phyloP scores from a whole-genome alignment of 192 early-diverging fungal species.

The Borealophlyctis nickersoniae region DNA sequence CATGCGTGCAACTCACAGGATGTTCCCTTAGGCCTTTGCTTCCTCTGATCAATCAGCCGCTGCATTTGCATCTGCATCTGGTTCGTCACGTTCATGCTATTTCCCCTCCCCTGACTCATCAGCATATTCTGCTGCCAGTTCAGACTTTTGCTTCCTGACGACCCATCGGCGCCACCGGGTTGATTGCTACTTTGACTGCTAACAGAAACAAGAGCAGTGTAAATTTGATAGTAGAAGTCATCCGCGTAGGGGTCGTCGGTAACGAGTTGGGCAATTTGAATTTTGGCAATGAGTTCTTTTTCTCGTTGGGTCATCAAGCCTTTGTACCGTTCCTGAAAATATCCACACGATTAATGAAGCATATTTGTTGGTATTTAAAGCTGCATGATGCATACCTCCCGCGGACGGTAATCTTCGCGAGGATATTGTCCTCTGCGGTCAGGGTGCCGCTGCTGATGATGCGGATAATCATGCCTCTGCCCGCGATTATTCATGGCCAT shows the following conservation, averaged over 20 bases:
- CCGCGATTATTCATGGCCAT: slow-evolving; percentile 4
- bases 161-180: slow-evolving; percentile 10
- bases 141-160: slow-evolving; percentile 3
- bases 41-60: slow-evolving; percentile 90
- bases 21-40: slow-evolving; percentile 80
- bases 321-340: slow-evolving; percentile 69
- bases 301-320: slow-evolving; percentile 91
- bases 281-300: slow-evolving; percentile 90
- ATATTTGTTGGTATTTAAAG: slow-evolving; percentile 23
- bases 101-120: slow-evolving; percentile 25
- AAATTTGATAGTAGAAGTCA: slow-evolving; percentile 96
- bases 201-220: slow-evolving; percentile 41
- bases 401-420: slow-evolving; percentile 11
- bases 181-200: slow-evolving; percentile 11
- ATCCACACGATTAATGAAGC: slow-evolving; percentile 24
- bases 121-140: slow-evolving; percentile 53
- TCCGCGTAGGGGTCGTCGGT: slow-evolving; percentile 89
- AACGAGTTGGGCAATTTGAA: slow-evolving; percentile 92
- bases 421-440: background rate
- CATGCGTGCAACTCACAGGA: slow-evolving; percentile 63
- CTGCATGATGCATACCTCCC: slow-evolving; percentile 22
- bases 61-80: slow-evolving; percentile 94
- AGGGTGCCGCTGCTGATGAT: background rate
- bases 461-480: background rate
- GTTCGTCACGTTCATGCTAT: slow-evolving; percentile 25